A percentile compares a stretch with the other conserved stretches of the same genome.
Conservation (phyloP, 2,329 filamentous ascomycete species). For the Aurifilum marmelostoma region DNA sequence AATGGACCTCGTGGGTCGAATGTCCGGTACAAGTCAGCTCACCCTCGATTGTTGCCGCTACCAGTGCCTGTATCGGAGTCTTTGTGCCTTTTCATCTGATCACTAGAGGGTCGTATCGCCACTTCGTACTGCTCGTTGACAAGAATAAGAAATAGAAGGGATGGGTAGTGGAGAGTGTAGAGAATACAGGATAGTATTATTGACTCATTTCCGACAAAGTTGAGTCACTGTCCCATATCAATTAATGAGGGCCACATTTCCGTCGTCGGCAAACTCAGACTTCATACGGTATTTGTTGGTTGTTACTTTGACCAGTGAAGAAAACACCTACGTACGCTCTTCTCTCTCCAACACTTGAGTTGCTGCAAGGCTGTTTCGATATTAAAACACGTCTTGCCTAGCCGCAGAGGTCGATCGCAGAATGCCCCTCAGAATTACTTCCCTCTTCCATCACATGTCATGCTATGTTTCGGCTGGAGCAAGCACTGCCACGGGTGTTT, state of each 20-base stretch:
- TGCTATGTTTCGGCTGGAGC: background rate
- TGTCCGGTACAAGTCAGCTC: background rate
- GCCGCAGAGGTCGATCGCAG: background rate
- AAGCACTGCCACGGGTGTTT: slow-evolving; percentile 10
- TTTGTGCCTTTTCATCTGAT: background rate
- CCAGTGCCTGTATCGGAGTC: background rate
- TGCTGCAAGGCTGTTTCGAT: too few species aligned
- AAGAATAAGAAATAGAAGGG: background rate
- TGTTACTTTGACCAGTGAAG: too few species aligned
- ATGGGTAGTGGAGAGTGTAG: background rate
- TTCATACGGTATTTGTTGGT: too few species aligned
- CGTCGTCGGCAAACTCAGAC: background rate
- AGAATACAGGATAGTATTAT: background rate
- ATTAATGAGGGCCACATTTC: background rate
- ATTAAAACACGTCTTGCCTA: background rate
- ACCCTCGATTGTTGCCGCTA: background rate
- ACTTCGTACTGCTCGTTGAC: background rate
- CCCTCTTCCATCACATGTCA: background rate
- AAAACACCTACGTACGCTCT: too few species aligned
- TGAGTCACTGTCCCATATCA: background rate
- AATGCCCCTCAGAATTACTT: background rate
- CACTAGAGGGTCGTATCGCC: too few species aligned
- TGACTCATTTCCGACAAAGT: background rate
- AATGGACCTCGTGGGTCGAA: background rate
- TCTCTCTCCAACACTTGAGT: too few species aligned